Conservation (phyloP, 257 asterid species). For the Rubia yunnanensis region DNA sequence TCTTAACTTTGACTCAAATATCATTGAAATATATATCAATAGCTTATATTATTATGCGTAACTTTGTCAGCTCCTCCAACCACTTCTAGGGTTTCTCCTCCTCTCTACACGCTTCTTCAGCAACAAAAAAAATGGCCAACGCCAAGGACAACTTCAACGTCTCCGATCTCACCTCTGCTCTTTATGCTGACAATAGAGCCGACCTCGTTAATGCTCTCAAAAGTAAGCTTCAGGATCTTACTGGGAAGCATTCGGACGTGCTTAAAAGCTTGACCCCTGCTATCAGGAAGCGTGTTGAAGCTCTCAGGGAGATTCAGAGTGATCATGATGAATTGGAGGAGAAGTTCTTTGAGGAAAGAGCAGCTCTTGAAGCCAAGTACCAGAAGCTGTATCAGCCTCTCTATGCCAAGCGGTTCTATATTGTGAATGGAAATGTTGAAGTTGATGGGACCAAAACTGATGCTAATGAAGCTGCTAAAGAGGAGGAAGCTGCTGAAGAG, state of each 20-base stretch:
- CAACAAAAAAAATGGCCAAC: slow-evolving; percentile 18
- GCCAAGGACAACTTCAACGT: slow-evolving; percentile 25
- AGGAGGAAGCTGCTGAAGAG: slow-evolving; percentile 22
- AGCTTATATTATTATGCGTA: too few relatives aligned
- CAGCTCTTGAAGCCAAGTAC: slow-evolving; percentile 33
- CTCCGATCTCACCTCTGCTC: slow-evolving; percentile 38
- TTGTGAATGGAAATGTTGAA: slow-evolving; percentile 29
- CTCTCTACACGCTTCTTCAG: background rate
- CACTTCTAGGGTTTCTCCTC: slow-evolving; percentile 15
- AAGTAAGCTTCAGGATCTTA: slow-evolving; percentile 26
- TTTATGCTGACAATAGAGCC: slow-evolving; percentile 54
- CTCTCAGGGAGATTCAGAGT: slow-evolving; percentile 27
- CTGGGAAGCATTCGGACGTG: slow-evolving; percentile 24
- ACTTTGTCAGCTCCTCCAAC: too few relatives aligned
- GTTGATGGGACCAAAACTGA: slow-evolving; percentile 17
- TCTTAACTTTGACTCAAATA: too few relatives aligned
- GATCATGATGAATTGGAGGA: slow-evolving; percentile 27
- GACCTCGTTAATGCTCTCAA: slow-evolving; percentile 71
- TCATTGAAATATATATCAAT: too few relatives aligned
- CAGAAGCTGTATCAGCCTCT: slow-evolving; percentile 32
- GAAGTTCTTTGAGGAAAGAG: slow-evolving; percentile 31
- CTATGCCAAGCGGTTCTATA: slow-evolving; percentile 27
- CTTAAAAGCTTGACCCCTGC: slow-evolving; percentile 16
- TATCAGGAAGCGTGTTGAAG: slow-evolving; percentile 26
- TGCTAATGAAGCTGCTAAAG: slow-evolving; percentile 7